A percentile compares a stretch with the other conserved stretches of the same genome.
phyloP scores from a whole-genome alignment of 805 yeast genomes.

The Candida insectalens region DNA sequence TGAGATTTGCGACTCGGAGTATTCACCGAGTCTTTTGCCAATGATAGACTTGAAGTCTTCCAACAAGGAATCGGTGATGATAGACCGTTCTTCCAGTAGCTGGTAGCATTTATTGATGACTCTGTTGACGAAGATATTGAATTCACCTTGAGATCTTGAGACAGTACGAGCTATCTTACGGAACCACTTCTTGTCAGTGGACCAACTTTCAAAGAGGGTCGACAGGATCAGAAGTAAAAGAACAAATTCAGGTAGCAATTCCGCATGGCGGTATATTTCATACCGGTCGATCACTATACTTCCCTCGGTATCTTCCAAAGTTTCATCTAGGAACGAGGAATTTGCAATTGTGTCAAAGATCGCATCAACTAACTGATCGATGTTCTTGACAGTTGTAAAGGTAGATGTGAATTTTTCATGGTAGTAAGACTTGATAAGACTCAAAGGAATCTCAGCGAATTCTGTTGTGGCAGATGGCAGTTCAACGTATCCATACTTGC shows the following conservation, averaged over 20 bases:
- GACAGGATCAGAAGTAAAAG: constrained; percentile 45
- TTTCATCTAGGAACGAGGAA: constrained; percentile 24
- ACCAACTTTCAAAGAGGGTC: constrained; percentile 22
- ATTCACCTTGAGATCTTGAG: constrained; percentile 15
- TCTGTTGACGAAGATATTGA: constrained; percentile 33
- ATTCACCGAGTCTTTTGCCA: constrained; percentile 30
- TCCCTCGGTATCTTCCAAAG: constrained; percentile 20
- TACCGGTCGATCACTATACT: constrained; percentile 44
- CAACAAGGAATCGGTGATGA: constrained; percentile 29
- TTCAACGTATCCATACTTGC: constrained; percentile 91
- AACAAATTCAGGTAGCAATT: constrained; percentile 47
- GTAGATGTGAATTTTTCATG: constrained; percentile 15
- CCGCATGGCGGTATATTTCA: constrained; percentile 52
- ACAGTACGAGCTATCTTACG: constrained; percentile 16
- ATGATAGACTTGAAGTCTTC: constrained; percentile 26
- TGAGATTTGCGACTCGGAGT: constrained; percentile 27
- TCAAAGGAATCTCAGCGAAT: constrained; percentile 63
- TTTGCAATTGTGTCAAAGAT: constrained; percentile 28
- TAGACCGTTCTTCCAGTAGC: constrained; percentile 38
- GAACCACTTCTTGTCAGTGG: constrained; percentile 23
- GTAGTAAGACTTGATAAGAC: constrained; percentile 30
- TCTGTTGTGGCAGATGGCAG: constrained; percentile 60
- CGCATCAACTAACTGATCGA: constrained; percentile 21
- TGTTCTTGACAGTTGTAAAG: constrained; percentile 10
- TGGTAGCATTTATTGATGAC: constrained; percentile 53